Evolutionary conservation across 805 yeast species (phyloP), one percentile per base, ranked within the genome.

Genomic region (Starmerella apis): DNA sequence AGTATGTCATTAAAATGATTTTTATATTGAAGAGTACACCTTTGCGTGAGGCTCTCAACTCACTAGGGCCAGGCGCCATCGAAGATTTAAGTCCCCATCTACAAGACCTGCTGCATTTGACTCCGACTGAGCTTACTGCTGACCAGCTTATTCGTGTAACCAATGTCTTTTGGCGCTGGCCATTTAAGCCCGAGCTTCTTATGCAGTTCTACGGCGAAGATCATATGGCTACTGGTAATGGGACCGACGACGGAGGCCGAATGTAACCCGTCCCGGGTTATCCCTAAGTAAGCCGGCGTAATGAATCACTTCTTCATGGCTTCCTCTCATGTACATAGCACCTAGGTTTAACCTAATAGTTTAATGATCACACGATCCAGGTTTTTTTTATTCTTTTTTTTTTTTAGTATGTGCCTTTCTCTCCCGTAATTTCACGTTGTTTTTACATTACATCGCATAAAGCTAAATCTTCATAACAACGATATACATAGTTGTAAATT

Each of bases 11-110:
- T 16, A 80, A 77, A 58, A 76, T 75, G 58, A 61, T 86, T 35
- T 72, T 80, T 68, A 69, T 78, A 19, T 63, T 73, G 28, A 68
- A 69, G 43, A 61, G 69, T 10, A 66, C 72, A 16, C 72, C 80
- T 0, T 61, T 80, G 10, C 48, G 55, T 0, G 76, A 74, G 19
- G 68, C 76, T 2, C 55, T 83, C 1, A 66, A 70, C 13, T 69
- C 76, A 19, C 65, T 90, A 9, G 95, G 95, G 0, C 88, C 94
- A 1, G 96, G 96, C 2, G 95, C 92, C 0, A 50, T 49, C 2
- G 65, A 62, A 5, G 64, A 74, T 11, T 62, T 74, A 13, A 55
- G 56, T 2, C 63, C 65, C 16, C 57, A 56, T 31, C 58, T 72
- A 1, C 45, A 51, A 13, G 69, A 67, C 0, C 45, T 81, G 1